Evolutionary conservation across 2,329 filamentous ascomycete species (phyloP), one percentile per base, ranked within the genome.

Genomic region (Colletotrichum lindemuthianum): DNA sequence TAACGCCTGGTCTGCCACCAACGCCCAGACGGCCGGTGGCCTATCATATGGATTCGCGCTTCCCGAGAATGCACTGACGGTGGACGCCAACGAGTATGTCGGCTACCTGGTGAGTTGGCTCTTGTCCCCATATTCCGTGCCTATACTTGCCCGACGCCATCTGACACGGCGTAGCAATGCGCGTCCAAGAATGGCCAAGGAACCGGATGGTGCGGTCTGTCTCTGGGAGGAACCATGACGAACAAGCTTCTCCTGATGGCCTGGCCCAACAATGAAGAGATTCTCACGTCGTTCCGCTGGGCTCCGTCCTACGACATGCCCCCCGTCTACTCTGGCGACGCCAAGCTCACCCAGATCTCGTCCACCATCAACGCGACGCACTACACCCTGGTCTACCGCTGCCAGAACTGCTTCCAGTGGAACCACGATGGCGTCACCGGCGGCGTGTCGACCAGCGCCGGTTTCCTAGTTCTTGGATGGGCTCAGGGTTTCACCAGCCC

Each of bases 351-450:
- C 0, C 83, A 88, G 68, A 84, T 91, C 66, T 85, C 83, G 12
- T 83, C 84, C 12, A 82, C 77, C 33, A 78, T 90, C 60, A 89
- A 84, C 69, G 79, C 80, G 13, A 86, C 84, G 33, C 78, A 84
- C 68, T 92, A 86, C 73, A 84, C 84, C 49, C 72, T 90, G 51
- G 82, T 90, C n/a, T 92, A 90, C 77, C 82, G 86, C 50, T 92
- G 89, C 75, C 75, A 88, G 68, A 80, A 81, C 68, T 88, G 86
- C 72, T 77, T 86, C 24, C 70, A 78, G 1, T 88, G 85, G 82
- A 75, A 84, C 68, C 79, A 86, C 44, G 77, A 81, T 33, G 82
- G 82, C 4, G 75, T 77, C 40, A 76, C 74, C 1, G 78, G 78
- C 0, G 77, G 75, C 3, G 77, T 78, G 2, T 77, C 78, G 4